These are phyloP conservation scores for Micractinium conductrix DNA, from an alignment of 139 green algal species.

Conservation along the genomic window DNA sequence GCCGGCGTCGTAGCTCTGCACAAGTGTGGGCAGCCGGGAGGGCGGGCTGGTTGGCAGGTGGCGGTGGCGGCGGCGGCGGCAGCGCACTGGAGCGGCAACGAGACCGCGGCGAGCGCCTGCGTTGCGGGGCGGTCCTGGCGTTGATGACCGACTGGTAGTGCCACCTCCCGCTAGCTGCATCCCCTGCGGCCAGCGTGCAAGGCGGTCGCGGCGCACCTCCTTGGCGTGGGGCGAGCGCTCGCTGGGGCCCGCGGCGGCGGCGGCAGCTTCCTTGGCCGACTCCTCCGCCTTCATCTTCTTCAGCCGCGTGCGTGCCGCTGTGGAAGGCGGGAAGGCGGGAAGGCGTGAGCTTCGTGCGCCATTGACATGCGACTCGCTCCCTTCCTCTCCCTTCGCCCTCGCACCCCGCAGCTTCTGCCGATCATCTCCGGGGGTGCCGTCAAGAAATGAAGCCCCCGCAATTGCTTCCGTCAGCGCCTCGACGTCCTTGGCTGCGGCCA, in stretches of 20 bases:
- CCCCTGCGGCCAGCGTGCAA: too few relatives aligned
- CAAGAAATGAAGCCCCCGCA: constrained; percentile 68
- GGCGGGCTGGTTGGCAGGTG: not conserved
- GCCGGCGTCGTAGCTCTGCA: constrained; percentile 68
- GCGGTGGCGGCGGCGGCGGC: not conserved
- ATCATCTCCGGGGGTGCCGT: constrained; percentile 73
- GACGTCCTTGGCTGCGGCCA: constrained; percentile 72
- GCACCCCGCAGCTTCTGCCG: constrained; percentile 84
- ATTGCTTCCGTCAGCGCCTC: constrained; percentile 75
- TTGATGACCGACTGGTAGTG: too few relatives aligned
- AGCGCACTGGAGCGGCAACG: not conserved
- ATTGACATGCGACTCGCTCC: not conserved
- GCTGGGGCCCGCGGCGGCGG: constrained; percentile 14
- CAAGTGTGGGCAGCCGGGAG: not conserved
- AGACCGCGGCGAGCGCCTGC: too few relatives aligned
- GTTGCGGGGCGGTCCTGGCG: too few relatives aligned
- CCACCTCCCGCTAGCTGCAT: too few relatives aligned
- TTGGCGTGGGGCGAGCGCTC: constrained; percentile 74
- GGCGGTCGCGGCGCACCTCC: too few relatives aligned
- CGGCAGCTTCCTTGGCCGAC: constrained; percentile 50
- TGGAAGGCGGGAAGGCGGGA: not conserved
- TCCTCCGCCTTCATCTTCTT: constrained; percentile 66
- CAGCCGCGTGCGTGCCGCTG: constrained; percentile 76
- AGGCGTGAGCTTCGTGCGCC: not conserved
- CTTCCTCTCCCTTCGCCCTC: not conserved